A percentile compares a stretch with the other conserved stretches of the same genome.
phyloP scores from a whole-genome alignment of 2,329 filamentous ascomycete species.

The Periconia sp. region DNA sequence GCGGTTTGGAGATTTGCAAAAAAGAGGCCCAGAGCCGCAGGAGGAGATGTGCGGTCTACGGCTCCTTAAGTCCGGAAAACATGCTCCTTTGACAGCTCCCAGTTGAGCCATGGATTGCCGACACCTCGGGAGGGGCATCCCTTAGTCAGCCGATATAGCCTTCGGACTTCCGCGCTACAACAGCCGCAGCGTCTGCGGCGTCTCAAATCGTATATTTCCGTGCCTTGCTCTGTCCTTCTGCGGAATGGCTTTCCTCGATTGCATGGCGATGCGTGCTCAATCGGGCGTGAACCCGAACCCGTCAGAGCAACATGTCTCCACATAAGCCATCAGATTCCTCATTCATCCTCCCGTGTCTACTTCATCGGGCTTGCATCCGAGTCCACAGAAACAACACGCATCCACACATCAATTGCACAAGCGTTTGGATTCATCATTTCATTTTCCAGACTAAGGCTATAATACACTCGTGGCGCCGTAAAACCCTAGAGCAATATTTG shows the following conservation, averaged over 20 bases:
- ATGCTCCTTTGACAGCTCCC: conserved; percentile 10
- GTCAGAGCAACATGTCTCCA: too few relatives aligned
- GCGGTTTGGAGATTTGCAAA: not conserved
- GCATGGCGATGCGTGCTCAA: too few relatives aligned
- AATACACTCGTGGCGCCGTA: conserved; percentile 37
- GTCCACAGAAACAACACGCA: conserved; percentile 11
- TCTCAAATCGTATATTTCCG: not conserved
- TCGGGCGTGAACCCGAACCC: too few relatives aligned
- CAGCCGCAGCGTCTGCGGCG: conserved; percentile 1
- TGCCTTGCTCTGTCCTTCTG: too few relatives aligned
- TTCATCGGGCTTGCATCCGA: too few relatives aligned
- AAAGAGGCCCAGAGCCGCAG: not conserved
- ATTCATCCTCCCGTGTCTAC: too few relatives aligned
- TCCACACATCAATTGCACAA: not conserved
- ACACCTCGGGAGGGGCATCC: not conserved
- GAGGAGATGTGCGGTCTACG: conserved; percentile 2
- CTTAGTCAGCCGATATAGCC: not conserved
- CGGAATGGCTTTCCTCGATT: too few relatives aligned
- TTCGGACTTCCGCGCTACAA: conserved; percentile 7
- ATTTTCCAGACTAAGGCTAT: conserved; percentile 30
- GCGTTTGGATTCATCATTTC: conserved; percentile 19
- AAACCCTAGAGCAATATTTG: conserved; percentile 32
- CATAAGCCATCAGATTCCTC: too few relatives aligned
- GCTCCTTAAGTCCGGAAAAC: conserved; percentile 8
- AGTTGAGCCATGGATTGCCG: conserved; percentile 2